phyloP scores from a whole-genome alignment of 2,329 filamentous ascomycete species.

The Hymenoscyphus linearis region DNA sequence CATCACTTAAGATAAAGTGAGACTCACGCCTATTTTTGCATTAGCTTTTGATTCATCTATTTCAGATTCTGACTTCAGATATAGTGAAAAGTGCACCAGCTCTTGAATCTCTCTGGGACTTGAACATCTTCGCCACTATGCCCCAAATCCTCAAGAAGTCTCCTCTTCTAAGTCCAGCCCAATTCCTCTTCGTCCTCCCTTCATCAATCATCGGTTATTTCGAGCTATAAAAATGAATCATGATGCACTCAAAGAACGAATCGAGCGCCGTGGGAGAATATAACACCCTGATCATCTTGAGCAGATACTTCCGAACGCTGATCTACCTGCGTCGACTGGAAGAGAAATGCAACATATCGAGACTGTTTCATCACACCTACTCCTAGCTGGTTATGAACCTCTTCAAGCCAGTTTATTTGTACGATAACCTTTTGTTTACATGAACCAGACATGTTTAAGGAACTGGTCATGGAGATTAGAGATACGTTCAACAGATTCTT shows the following conservation, averaged over 20 bases:
- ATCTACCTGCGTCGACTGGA: background rate
- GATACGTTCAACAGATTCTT: background rate
- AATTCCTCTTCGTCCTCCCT: constrained; percentile 1
- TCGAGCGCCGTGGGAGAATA: background rate
- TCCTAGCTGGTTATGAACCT: background rate
- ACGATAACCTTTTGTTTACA: background rate
- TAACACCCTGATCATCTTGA: background rate
- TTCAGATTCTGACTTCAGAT: background rate
- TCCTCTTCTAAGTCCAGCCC: background rate
- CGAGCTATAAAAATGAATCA: background rate
- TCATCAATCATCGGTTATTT: background rate
- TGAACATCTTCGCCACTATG: background rate
- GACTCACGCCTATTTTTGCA: too few species aligned
- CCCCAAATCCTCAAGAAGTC: background rate
- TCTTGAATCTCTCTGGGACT: background rate
- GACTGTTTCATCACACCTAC: background rate
- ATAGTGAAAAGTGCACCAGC: background rate
- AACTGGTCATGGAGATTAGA: background rate
- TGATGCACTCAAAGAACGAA: background rate
- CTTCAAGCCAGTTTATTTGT: background rate
- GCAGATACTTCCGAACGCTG: background rate
- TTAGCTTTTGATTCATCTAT: too few species aligned
- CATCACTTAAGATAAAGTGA: background rate
- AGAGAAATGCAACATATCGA: background rate
- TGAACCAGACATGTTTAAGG: background rate